Evolutionary conservation across 2,329 filamentous ascomycete genomes (phyloP).

Genomic region (Colletotrichum neosansevieriae): DNA sequence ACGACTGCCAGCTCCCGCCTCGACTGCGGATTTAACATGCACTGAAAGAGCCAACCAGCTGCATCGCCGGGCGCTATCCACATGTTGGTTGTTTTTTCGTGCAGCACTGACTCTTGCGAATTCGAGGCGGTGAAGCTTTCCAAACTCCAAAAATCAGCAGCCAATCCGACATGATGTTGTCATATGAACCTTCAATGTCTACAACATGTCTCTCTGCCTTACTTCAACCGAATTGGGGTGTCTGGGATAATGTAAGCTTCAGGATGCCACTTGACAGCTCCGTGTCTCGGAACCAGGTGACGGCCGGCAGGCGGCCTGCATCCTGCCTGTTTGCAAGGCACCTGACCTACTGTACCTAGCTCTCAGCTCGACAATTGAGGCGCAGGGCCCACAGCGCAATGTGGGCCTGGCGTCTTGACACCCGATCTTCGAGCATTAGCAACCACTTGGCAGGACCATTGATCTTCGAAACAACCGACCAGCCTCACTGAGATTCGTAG

Average conservation of each 20-base stretch:
- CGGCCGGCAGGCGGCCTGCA: background rate
- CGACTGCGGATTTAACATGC: constrained; percentile 1
- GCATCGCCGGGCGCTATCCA: background rate
- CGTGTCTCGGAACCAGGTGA: constrained; percentile 22
- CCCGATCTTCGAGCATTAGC: constrained; percentile 12
- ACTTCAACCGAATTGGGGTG: background rate
- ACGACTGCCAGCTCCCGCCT: background rate
- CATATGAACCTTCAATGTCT: constrained; percentile 5
- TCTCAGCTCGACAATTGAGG: constrained; percentile 32
- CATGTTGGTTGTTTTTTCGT: background rate
- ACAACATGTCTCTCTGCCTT: constrained; percentile 1
- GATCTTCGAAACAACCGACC: background rate
- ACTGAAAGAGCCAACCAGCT: background rate
- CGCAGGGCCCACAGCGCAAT: constrained; percentile 26
- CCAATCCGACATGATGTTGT: background rate
- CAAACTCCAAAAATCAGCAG: background rate
- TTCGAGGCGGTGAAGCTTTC: constrained; percentile 27
- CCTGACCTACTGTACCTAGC: no score
- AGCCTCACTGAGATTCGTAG: background rate
- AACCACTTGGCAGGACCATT: constrained; percentile 20
- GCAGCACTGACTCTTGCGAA: background rate
- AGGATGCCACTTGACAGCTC: constrained; percentile 5
- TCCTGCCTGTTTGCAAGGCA: no score
- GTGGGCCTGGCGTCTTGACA: constrained; percentile 2
- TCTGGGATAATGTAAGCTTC: background rate